phyloP scores from a whole-genome alignment of 129 eudicot genomes.

The Cynara cardunculus region DNA sequence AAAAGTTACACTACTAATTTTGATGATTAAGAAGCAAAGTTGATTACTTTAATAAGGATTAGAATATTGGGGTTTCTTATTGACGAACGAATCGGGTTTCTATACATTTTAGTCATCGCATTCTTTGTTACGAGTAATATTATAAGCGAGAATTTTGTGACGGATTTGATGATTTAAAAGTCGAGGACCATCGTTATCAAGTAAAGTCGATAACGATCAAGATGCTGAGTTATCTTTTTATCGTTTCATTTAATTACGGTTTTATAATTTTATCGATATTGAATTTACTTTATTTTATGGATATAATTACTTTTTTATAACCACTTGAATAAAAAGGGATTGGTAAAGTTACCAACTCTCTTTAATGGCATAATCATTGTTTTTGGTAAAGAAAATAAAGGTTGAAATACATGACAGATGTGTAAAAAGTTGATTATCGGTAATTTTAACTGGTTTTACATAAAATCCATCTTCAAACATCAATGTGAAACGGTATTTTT shows the following conservation, averaged over 20 bases:
- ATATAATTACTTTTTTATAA: neutral
- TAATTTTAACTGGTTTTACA: no score
- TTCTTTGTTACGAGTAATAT: neutral
- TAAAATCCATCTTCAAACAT: no score
- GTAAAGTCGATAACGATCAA: neutral
- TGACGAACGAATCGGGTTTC: neutral
- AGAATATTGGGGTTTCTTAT: neutral
- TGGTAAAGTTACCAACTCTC: neutral
- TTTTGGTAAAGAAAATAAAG: neutral
- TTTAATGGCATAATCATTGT: neutral
- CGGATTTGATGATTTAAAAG: neutral
- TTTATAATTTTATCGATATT: neutral
- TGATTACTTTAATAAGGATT: conserved; percentile 7
- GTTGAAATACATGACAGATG: no score
- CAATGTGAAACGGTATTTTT: no score
- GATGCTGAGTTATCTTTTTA: neutral
- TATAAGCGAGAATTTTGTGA: neutral
- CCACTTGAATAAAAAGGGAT: neutral
- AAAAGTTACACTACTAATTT: neutral
- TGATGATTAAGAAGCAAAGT: conserved; percentile 24
- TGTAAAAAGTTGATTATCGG: no score
- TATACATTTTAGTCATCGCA: neutral
- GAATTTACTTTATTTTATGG: neutral
- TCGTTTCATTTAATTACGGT: neutral
- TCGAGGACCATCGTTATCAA: neutral